These are phyloP conservation scores for Pleodorina starrii DNA, from an alignment of 139 green algal species.

Conservation along the genomic window DNA sequence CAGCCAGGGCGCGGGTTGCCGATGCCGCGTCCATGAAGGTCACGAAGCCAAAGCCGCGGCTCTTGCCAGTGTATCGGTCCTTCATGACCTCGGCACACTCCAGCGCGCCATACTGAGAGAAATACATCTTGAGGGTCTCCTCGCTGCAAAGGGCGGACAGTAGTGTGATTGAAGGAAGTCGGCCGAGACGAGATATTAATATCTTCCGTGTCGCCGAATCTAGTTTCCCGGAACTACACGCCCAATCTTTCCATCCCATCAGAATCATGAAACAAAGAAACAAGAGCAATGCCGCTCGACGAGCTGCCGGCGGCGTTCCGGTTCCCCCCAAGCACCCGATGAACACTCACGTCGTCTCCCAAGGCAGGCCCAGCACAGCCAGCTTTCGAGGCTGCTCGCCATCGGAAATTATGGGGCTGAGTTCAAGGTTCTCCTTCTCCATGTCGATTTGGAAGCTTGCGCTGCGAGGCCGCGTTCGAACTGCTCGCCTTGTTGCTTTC, in stretches of 20 bases:
- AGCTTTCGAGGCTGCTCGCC: slow-evolving; percentile 70
- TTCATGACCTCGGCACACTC: slow-evolving; percentile 87
- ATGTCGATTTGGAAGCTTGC: not conserved
- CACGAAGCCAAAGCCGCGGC: slow-evolving; percentile 79
- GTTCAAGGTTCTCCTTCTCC: slow-evolving; percentile 47
- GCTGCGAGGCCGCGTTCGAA: not conserved
- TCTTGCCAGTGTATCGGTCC: slow-evolving; percentile 74
- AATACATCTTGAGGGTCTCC: slow-evolving; percentile 81
- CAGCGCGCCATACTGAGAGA: slow-evolving; percentile 79
- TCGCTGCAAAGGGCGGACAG: slow-evolving; percentile 68
- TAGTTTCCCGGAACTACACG: no score
- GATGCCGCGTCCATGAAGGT: slow-evolving; percentile 65
- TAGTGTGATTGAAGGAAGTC: no score
- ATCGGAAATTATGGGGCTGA: slow-evolving; percentile 18
- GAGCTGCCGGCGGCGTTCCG: no score
- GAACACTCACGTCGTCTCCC: slow-evolving; percentile 75
- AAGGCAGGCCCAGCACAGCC: slow-evolving; percentile 82
- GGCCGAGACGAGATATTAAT: no score
- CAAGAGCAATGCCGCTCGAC: no score
- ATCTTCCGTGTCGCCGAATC: no score
- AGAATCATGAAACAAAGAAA: no score
- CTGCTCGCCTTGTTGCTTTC: not conserved
- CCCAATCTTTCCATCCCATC: no score
- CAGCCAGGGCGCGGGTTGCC: slow-evolving; percentile 60
- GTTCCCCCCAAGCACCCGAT: not conserved